Conservation (phyloP, 192 early-diverging fungal species). For the Coemansia sp. region DNA sequence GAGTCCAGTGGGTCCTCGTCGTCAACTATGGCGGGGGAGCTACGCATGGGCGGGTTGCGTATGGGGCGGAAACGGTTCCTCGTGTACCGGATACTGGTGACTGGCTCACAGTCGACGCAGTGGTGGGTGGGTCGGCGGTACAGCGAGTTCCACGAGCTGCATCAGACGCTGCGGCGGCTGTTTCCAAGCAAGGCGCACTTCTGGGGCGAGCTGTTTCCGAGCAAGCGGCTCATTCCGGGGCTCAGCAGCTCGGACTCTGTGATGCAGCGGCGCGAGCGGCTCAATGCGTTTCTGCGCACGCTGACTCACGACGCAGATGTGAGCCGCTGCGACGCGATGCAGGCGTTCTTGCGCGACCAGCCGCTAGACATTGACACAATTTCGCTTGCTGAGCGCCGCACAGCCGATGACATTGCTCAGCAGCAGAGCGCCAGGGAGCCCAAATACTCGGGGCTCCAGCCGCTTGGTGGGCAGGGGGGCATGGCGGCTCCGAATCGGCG, state of each 20-base stretch:
- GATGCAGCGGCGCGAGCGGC: constrained; percentile 43
- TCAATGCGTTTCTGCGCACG: constrained; percentile 37
- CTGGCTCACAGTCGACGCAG: constrained; percentile 29
- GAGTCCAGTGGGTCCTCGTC: constrained; percentile 10
- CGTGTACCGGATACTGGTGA: constrained; percentile 46
- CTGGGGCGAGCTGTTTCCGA: constrained; percentile 47
- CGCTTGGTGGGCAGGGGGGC: constrained; percentile 8
- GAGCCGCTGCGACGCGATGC: constrained; percentile 18
- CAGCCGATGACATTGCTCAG: constrained; percentile 2
- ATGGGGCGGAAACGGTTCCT: constrained; percentile 50
- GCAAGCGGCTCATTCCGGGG: constrained; percentile 42
- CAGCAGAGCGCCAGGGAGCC: constrained; percentile 9
- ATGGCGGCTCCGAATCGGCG: constrained; percentile 23
- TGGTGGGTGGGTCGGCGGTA: constrained; percentile 49
- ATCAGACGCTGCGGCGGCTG: constrained; percentile 33
- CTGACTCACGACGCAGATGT: constrained; percentile 30
- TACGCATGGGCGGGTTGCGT: constrained; percentile 44
- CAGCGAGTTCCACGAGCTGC: constrained; percentile 48
- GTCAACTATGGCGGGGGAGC: constrained; percentile 12
- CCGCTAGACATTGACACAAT: constrained; percentile 31
- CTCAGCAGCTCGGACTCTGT: constrained; percentile 42
- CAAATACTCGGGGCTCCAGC: constrained; percentile 15
- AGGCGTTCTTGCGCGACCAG: constrained; percentile 46
- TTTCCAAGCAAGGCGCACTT: constrained; percentile 31
- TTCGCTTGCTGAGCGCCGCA: constrained; percentile 28